A percentile compares a stretch with the other conserved stretches of the same genome.
Conservation (phyloP, 148 eudicot genomes). For the Cornus controversa region DNA sequence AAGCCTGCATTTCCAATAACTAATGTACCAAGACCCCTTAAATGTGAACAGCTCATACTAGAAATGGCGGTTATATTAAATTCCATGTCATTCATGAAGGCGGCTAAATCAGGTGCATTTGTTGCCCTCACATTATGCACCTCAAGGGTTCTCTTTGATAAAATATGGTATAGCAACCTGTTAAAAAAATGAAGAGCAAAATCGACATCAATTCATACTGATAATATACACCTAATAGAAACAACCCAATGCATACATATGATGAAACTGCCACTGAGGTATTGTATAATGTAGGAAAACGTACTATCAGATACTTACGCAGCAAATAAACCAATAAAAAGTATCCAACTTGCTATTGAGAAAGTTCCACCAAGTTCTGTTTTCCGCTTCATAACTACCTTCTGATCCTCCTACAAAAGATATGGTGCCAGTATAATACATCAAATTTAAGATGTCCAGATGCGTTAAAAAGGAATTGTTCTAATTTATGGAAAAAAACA, state of each 20-base stretch:
- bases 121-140: conserved; percentile 81
- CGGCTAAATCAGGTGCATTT: conserved; percentile 74
- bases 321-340: conserved; percentile 82
- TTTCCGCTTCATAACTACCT: conserved; percentile 77
- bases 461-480: not conserved
- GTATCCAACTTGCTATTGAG: conserved; percentile 93
- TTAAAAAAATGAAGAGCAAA: conserved; percentile 8
- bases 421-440: not conserved
- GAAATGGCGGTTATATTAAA: conserved; percentile 88
- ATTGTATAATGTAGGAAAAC: not conserved
- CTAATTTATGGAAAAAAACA: not conserved
- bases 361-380: conserved; percentile 96
- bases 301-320: conserved; percentile 60
- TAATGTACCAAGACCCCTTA: conserved; percentile 63
- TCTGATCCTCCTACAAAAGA: conserved; percentile 70
- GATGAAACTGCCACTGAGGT: not conserved
- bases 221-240: not conserved
- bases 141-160: conserved; percentile 78
- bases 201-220: not conserved
- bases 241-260: not conserved
- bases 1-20: conserved; percentile 67
- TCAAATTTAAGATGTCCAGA: not conserved
- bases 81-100: conserved; percentile 75
- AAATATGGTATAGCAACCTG: conserved; percentile 85
- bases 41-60: conserved; percentile 75